Conservation (phyloP, 2,329 filamentous ascomycete genomes). For the Helotiales sp. region DNA sequence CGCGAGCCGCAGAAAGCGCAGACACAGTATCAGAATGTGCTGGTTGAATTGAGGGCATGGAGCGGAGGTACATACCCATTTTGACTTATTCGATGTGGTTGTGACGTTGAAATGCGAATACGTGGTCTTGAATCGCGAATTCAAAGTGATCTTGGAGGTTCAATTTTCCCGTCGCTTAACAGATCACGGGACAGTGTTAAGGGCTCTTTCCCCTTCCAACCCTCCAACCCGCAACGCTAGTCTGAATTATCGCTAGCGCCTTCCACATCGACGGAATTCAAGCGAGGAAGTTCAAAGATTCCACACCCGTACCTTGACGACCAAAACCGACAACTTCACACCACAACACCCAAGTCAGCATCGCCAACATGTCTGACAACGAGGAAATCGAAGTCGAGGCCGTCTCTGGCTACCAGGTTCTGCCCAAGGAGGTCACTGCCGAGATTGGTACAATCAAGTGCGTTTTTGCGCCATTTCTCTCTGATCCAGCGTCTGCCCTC, state of each 20-base stretch:
- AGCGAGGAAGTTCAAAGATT: too few relatives aligned
- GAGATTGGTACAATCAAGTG: constrained; percentile 93
- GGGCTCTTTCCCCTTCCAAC: too few relatives aligned
- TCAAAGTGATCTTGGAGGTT: background rate
- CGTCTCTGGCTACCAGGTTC: constrained; percentile 75
- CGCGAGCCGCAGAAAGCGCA: background rate
- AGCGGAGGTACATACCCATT: constrained; percentile 28
- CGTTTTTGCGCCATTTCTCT: too few relatives aligned
- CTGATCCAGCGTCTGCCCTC: too few relatives aligned
- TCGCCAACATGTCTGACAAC: constrained; percentile 84
- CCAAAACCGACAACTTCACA: constrained; percentile 16
- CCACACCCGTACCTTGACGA: background rate
- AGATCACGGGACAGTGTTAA: background rate
- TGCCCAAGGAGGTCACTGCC: constrained; percentile 89
- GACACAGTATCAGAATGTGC: background rate
- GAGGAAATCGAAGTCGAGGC: constrained; percentile 93
- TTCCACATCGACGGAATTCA: too few relatives aligned
- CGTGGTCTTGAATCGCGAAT: constrained; percentile 2
- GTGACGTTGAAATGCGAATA: constrained; percentile 25
- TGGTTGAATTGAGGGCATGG: background rate
- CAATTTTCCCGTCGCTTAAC: background rate
- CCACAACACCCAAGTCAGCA: constrained; percentile 37
- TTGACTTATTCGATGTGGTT: constrained; percentile 26
- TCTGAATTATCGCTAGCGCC: too few relatives aligned
- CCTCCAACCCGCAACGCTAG: background rate